Evolutionary conservation across 2,329 filamentous ascomycete species (phyloP).

Genomic region (Arthrobotrys iridis): DNA sequence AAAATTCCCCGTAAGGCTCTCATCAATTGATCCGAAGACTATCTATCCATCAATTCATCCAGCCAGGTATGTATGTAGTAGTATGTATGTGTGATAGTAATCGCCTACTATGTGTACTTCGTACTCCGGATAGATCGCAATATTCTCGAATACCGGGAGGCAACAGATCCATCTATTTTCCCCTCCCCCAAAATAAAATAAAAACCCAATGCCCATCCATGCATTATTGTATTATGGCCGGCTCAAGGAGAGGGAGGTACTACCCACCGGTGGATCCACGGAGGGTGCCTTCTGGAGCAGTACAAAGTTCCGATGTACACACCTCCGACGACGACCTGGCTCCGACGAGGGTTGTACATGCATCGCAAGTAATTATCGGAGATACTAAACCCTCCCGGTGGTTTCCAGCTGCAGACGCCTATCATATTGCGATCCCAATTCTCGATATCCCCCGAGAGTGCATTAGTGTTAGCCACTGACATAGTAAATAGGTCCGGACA

Average conservation of each 20-base stretch:
- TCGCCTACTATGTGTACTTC: neutral
- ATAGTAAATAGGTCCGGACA: neutral
- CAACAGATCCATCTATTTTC: too few species aligned
- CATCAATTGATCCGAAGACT: conserved; percentile 24
- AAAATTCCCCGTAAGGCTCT: conserved; percentile 17
- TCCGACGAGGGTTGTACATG: conserved; percentile 40
- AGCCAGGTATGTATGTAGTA: too few species aligned
- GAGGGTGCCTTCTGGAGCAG: conserved; percentile 50
- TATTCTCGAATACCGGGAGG: conserved; percentile 53
- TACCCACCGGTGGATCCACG: too few species aligned
- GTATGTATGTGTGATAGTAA: too few species aligned
- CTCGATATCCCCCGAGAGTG: conserved; percentile 43
- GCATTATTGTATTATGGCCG: too few species aligned
- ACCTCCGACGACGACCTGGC: conserved; percentile 12
- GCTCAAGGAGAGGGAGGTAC: conserved; percentile 21
- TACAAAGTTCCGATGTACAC: conserved; percentile 54
- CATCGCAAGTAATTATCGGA: conserved; percentile 27
- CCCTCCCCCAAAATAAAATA: too few species aligned
- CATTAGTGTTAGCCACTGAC: conserved; percentile 5
- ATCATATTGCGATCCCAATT: conserved; percentile 23
- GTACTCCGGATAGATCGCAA: conserved; percentile 45
- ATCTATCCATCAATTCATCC: neutral
- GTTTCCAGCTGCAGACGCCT: conserved; percentile 19
- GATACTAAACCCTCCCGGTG: conserved; percentile 8
- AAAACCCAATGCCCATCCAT: conserved; percentile 40